A percentile compares a stretch with the other conserved stretches of the same genome.
Conservation (phyloP, 2,329 filamentous ascomycete species). For the Colletotrichum neosansevieriae region DNA sequence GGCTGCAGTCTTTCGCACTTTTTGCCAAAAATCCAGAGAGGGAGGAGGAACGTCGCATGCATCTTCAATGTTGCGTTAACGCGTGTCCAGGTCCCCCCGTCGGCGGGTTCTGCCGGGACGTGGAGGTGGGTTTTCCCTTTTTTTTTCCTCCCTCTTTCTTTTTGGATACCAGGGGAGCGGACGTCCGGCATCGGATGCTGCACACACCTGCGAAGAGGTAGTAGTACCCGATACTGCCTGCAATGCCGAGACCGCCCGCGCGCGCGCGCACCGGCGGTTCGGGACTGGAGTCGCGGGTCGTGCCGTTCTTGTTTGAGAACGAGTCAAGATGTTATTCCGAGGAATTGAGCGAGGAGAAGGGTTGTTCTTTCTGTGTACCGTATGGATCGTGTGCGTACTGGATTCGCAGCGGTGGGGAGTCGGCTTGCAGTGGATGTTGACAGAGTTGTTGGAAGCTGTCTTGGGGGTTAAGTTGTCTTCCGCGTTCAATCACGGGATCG, state of each 20-base stretch:
- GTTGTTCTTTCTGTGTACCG: too few species aligned
- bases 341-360: too few species aligned
- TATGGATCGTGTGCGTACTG: too few species aligned
- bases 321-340: too few species aligned
- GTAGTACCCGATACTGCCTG: background rate
- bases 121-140: conserved; percentile 4
- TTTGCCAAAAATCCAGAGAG: background rate
- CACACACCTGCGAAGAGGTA: background rate
- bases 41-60: conserved; percentile 4
- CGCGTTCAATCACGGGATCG: too few species aligned
- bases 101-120: conserved; percentile 20
- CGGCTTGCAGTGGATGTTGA: too few species aligned
- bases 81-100: background rate
- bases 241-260: background rate
- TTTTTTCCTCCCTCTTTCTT: background rate
- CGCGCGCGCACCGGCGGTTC: background rate
- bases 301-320: too few species aligned
- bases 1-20: background rate
- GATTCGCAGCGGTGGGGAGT: too few species aligned
- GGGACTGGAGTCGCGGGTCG: too few species aligned
- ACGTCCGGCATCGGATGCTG: conserved; percentile 14
- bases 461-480: too few species aligned
- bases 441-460: too few species aligned
- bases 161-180: background rate
- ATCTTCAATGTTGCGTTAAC: conserved; percentile 14